Percentiles rank a stretch among this genome's conserved stretches.
These are phyloP conservation scores for Starmerella floricola DNA, from an alignment of 805 yeast genomes.

Conservation along the genomic window DNA sequence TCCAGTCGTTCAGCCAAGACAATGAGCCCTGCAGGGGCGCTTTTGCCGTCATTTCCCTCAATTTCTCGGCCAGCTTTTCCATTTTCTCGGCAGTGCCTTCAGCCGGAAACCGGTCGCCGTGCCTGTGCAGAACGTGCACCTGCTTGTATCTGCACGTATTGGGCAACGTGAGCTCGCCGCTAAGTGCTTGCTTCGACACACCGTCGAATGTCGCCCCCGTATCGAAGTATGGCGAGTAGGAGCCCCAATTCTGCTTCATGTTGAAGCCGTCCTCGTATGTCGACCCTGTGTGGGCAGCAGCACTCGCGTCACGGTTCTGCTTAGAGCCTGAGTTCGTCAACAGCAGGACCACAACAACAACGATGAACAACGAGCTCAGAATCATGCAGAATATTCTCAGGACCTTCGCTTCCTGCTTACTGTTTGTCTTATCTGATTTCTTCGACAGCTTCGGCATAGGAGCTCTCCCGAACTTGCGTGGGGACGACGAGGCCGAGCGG, in stretches of 20 bases:
- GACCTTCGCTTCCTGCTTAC: conserved; percentile 12
- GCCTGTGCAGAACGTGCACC: conserved; percentile 60
- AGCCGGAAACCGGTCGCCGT: conserved; percentile 68
- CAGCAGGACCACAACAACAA: conserved; percentile 10
- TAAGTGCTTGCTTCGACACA: conserved; percentile 23
- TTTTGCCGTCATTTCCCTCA: conserved; percentile 22
- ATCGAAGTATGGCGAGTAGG: conserved; percentile 32
- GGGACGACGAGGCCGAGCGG: not conserved
- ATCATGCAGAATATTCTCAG: conserved; percentile 14
- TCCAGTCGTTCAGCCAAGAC: conserved; percentile 30
- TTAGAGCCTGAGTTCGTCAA: conserved; percentile 8
- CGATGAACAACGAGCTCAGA: conserved; percentile 7
- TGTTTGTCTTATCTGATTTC: not conserved
- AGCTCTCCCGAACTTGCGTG: not conserved
- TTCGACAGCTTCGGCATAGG: not conserved
- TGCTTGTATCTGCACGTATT: conserved; percentile 46
- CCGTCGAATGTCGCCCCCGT: conserved; percentile 29
- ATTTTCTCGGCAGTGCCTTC: conserved; percentile 33
- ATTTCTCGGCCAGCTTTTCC: conserved; percentile 29
- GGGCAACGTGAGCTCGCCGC: conserved; percentile 26
- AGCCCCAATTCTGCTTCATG: conserved; percentile 34
- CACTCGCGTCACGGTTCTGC: conserved; percentile 19
- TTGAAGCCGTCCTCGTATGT: conserved; percentile 29
- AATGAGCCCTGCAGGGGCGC: conserved; percentile 22
- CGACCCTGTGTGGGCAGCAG: conserved; percentile 32